Conservation (phyloP, 176 grass and related monocot species). For the Rhynchospora tenuis region DNA sequence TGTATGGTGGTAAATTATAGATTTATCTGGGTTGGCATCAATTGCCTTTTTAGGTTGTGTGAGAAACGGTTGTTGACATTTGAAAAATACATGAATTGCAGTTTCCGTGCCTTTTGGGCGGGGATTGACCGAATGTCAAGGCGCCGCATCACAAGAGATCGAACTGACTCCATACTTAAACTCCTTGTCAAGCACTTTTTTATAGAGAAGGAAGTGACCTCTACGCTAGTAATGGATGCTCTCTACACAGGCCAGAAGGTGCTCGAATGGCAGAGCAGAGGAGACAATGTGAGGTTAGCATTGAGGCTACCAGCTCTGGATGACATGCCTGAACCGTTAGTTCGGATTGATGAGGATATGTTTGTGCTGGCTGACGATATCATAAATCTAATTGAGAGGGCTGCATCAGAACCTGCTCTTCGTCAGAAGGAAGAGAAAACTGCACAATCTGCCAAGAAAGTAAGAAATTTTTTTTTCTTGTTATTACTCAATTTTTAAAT, state of each 20-base stretch:
- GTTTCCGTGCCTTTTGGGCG: constrained; percentile 75
- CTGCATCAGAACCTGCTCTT: constrained; percentile 48
- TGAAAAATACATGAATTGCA: constrained; percentile 27
- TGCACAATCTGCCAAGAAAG: constrained; percentile 71
- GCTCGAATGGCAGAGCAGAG: constrained; percentile 68
- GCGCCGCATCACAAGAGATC: constrained; percentile 67
- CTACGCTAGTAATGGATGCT: constrained; percentile 84
- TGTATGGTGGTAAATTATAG: no score
- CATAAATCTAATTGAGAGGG: constrained; percentile 76
- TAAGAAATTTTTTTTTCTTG: neutral
- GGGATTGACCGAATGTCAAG: constrained; percentile 51
- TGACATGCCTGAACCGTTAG: constrained; percentile 51
- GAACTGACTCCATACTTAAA: constrained; percentile 63
- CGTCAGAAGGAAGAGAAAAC: constrained; percentile 91
- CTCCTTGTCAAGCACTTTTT: constrained; percentile 78
- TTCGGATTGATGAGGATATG: constrained; percentile 71
- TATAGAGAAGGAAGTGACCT: constrained; percentile 90
- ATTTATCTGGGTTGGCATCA: no score
- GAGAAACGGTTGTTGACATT: neutral
- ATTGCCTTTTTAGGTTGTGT: neutral
- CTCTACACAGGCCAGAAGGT: constrained; percentile 66
- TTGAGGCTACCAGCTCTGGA: constrained; percentile 41
- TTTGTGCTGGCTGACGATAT: constrained; percentile 90
- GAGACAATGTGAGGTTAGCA: constrained; percentile 44
- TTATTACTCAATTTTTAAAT: constrained; percentile 6